Evolutionary conservation across 768 basidiomycete genomes (phyloP), one percentile per base, ranked within the genome.

Genomic region (Naganishia kalamii): DNA sequence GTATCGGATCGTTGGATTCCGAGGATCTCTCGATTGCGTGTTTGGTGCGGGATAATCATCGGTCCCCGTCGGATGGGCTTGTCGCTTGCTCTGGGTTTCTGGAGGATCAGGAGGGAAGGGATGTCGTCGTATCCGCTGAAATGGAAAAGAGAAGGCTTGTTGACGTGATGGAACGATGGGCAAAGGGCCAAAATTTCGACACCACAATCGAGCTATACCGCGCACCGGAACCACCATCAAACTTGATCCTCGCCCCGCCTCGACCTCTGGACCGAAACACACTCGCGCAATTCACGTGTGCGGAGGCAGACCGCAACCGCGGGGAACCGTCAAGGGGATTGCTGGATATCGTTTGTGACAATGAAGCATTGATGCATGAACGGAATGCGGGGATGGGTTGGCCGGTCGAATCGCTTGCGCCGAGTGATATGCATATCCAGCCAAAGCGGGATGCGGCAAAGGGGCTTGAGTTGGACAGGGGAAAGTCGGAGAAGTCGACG

Each of bases 1-100:
- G 54, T n/a, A 57, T 57, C 35, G 35, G 54, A 3, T 41, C 54
- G 23, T 37, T 57, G 37, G 54, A 57, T 40, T 57, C 54, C 6
- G 23, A 57, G 13, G 54, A 57, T 21, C 25, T 57, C 35, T 57
- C 54, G 5, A 23, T 33, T 27, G 37, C 17, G 11, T 57, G 54
- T 57, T 33, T 57, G 35, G 54, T 35, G 15, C 54, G 21, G n/a
- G 54, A 44, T 15, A 11, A n/a, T 5, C 6, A 44, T 40, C 43
- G 43, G 21, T 44, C 43, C 7, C 54, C 17, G n/a, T n/a, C 17
- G 35, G 12, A 23, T 13, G 23, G 35, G 13, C 21, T n/a, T 19
- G 12, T 57, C 2, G 35, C 37, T 57, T 37, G 35, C 40, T 57
- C 23, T n/a, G 54, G 23, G 25, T 19, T 25, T 25, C 40, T 40